Evolutionary conservation across 306 rosid genomes (phyloP), one percentile per base, ranked within the genome.

Genomic region (Rosa chinensis): DNA sequence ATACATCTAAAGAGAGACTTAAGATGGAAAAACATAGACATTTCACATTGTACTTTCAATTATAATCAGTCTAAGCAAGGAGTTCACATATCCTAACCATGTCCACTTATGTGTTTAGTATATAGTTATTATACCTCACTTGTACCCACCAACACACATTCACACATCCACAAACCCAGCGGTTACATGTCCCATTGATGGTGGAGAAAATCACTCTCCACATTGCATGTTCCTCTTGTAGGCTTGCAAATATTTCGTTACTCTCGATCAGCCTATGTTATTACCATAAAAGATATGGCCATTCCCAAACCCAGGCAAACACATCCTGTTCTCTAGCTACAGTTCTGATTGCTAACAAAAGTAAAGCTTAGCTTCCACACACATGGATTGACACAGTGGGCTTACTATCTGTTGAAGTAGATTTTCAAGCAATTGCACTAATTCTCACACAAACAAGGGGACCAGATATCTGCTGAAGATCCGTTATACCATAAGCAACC

Each of bases 341-440:
- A 14, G 59, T 49, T 52, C 43, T 9, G 13, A 17, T 16, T 48
- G 43, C 44, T 13, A 63, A 63, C 2, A 16, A 21, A 61, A 32
- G 43, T 6, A 32, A 21, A 32, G 43, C 43, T 14, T 28, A 32
- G 68, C 8, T 28, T 13, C 17, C 18, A 32, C 69, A 32, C 17
- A 63, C 42, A 32, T 32, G 69, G 43, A 2, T 13, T 63, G 20
- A 63, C 43, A 63, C 43, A 37, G 17, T 66, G 70, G 17, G 45
- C n/a, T 37, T 45, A 66, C 45, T 21, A 70, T 32, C 32, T 17
- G 23, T 35, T n/a, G 17, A 39, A 55, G 63, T 50, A 18, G 39
- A 16, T 39, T 66, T 73, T 42, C 42, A 74, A 74, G 78, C 58
- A 75, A 18, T 75, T 44, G 21, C 77, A 56, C 48, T 3, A 32